phyloP scores from a whole-genome alignment of 2,329 filamentous ascomycete species.

The Epicoccum sorghinum region DNA sequence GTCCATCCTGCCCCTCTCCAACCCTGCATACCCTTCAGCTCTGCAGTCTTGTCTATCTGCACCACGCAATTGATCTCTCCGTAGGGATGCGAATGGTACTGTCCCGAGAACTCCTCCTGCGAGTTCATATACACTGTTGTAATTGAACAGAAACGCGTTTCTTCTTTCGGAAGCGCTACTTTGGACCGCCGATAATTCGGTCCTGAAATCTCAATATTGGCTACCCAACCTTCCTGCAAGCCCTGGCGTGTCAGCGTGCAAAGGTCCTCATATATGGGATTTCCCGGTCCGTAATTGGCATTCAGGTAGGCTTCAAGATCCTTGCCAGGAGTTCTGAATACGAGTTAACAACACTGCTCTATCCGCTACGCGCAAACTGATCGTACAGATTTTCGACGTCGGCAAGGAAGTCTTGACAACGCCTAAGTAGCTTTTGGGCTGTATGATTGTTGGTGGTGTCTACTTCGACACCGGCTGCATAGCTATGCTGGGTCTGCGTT shows the following conservation, averaged over 20 bases:
- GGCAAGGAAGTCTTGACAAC: conserved; percentile 36
- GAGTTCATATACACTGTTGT: conserved; percentile 65
- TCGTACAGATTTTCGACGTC: conserved; percentile 38
- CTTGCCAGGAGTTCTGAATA: conserved; percentile 43
- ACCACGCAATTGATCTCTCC: conserved; percentile 64
- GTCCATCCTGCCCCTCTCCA: conserved; percentile 66
- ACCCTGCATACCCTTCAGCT: conserved; percentile 62
- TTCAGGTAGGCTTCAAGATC: conserved; percentile 45
- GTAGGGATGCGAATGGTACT: conserved; percentile 62
- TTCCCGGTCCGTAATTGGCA: conserved; percentile 45
- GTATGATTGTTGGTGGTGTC: conserved; percentile 27
- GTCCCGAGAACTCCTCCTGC: conserved; percentile 56
- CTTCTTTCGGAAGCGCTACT: conserved; percentile 53
- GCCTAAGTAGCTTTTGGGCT: conserved; percentile 28
- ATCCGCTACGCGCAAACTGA: not conserved
- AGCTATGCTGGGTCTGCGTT: conserved; percentile 5
- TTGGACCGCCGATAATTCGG: conserved; percentile 46
- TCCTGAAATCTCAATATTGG: conserved; percentile 41
- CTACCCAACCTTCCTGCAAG: conserved; percentile 47
- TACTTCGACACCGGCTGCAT: conserved; percentile 17
- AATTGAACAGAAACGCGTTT: conserved; percentile 61
- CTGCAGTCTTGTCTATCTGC: conserved; percentile 56
- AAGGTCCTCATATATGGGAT: conserved; percentile 45
- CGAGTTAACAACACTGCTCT: not conserved
- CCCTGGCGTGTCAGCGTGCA: conserved; percentile 43